These are phyloP conservation scores for Picea mariana DNA, from an alignment of 83 land plant species.

Conservation along the genomic window DNA sequence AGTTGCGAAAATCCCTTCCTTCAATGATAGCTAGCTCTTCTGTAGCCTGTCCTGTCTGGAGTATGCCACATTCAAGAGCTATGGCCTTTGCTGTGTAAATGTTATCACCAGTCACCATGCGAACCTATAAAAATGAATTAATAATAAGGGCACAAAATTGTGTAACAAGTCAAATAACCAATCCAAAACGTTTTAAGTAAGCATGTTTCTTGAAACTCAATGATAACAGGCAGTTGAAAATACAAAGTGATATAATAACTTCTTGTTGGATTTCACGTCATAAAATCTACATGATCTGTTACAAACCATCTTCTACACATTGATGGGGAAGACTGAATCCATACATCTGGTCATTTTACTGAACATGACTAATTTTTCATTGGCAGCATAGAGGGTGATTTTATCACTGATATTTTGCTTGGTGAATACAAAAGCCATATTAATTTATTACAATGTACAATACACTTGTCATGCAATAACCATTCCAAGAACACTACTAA, in stretches of 20 bases:
- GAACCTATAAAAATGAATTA: constrained; percentile 43
- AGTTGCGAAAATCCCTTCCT: constrained; percentile 51
- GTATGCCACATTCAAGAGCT: constrained; percentile 91
- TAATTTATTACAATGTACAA: neutral
- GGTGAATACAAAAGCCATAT: neutral
- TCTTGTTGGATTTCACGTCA: neutral
- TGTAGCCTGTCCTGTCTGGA: constrained; percentile 22
- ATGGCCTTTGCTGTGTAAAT: constrained; percentile 90
- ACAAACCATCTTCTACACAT: neutral
- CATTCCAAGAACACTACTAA: neutral
- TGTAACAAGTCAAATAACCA: neutral
- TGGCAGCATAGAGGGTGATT: neutral
- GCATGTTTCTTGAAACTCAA: neutral
- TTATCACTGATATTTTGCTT: neutral
- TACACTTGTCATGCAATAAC: neutral
- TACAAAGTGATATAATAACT: too few relatives aligned
- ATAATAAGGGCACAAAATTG: neutral
- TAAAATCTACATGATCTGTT: neutral
- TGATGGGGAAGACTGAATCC: neutral
- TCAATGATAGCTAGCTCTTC: constrained; percentile 45
- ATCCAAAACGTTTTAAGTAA: neutral
- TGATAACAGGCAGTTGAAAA: neutral
- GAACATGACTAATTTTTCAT: neutral
- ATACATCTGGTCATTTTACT: neutral
- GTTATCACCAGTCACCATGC: constrained; percentile 98